Conservation (phyloP, 257 asterid genomes). For the Solanum bukasovii region DNA sequence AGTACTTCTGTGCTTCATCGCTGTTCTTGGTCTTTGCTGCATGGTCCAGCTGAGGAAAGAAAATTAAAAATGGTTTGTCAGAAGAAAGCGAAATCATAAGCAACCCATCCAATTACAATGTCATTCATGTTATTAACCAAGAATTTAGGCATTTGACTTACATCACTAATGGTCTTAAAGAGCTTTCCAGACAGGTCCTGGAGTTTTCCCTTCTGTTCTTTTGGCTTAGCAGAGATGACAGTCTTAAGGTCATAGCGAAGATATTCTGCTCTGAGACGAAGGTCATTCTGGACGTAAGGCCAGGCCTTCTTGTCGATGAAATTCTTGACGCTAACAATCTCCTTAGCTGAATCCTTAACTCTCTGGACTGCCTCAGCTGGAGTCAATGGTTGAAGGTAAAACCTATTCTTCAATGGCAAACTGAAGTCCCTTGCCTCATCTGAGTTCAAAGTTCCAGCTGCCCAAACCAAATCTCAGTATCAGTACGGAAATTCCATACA, state of each 20-base stretch:
- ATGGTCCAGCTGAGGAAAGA: conserved; percentile 54
- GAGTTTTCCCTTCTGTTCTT: conserved; percentile 53
- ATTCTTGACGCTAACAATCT: conserved; percentile 50
- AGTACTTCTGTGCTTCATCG: conserved; percentile 66
- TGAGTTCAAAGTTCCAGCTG: conserved; percentile 93
- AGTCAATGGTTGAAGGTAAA: conserved; percentile 64
- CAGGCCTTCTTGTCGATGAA: conserved; percentile 81
- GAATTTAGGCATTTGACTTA: conserved; percentile 8
- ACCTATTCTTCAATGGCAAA: conserved; percentile 61
- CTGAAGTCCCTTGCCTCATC: conserved; percentile 65
- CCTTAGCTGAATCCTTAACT: conserved; percentile 82
- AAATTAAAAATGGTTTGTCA: neutral
- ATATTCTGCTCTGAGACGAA: conserved; percentile 54
- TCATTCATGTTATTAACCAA: neutral
- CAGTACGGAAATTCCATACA: neutral
- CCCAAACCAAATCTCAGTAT: neutral
- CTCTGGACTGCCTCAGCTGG: conserved; percentile 69
- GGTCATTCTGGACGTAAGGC: conserved; percentile 87
- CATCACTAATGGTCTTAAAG: conserved; percentile 45
- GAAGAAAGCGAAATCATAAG: neutral
- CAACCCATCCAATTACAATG: neutral
- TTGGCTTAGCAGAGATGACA: conserved; percentile 66
- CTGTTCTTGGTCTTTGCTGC: conserved; percentile 87
- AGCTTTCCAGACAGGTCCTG: conserved; percentile 60
- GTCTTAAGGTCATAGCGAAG: conserved; percentile 94